Base-by-base conservation (phyloP, 1,139 yeast species). In the Saccharomyces pastorianus region DNA sequence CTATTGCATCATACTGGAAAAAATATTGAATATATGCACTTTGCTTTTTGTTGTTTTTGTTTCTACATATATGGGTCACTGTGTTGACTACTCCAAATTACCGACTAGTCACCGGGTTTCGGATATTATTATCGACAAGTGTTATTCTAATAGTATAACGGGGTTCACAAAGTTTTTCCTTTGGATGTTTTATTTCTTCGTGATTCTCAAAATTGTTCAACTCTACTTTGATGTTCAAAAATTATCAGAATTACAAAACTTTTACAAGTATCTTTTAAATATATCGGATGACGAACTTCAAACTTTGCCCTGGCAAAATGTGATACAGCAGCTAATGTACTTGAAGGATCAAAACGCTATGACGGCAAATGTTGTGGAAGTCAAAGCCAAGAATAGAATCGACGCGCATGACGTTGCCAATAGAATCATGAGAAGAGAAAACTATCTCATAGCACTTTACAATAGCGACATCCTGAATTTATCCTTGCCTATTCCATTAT, bases 391-490 rank as follows among this genome's bases (percentile, higher is more conserved):
- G 63, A 82, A 84, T 50, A 75, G 91, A 58, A 76, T 93, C 54
- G 93, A 88, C 66, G 96, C 98, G 2, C 97, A 90, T 68, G 95
- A 86, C 64, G 88, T 93, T 55, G 98, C 98, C 13, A 95, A 93
- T 68, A 76, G 99, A 58, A 88, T 93, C 55, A 91, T 93, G 99
- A 77, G 99, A 55, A 86, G 85, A 61, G 99, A 95, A 60, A 93
- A 93, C 67, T 93, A 91, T 67, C 78, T 89, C 75, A 88, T 93
- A 65, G 97, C 97, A 0, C 73, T 93, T 64, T 83, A 88, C 62
- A 91, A 90, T 71, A 88, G 84, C 61, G 83, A 88, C 58, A 74
- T 91, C 0, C 71, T 93, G 47, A 86, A 88, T 62, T 72, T 88
- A 34, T 76, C 85, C 0, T 66, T 86, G 20, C 86, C 87, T 0